These are phyloP conservation scores for Curvularia hawaiiensis DNA, from an alignment of 2,329 filamentous ascomycete genomes.

Conservation along the genomic window DNA sequence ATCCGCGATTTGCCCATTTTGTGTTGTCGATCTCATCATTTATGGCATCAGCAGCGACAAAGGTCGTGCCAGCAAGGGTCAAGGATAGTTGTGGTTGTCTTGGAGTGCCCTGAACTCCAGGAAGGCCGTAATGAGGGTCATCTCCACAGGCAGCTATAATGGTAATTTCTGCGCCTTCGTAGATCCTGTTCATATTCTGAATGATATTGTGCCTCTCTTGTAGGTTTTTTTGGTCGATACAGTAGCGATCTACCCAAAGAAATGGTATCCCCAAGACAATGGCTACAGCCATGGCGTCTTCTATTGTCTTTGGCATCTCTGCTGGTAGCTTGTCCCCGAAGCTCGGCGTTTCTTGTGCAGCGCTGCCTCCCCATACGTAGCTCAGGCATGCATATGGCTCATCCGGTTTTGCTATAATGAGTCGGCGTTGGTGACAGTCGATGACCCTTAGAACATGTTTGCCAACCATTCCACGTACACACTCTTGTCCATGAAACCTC, in stretches of 20 bases:
- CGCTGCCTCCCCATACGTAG: conserved; percentile 3
- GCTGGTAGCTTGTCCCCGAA: neutral
- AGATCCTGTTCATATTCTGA: conserved; percentile 21
- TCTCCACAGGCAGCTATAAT: conserved; percentile 16
- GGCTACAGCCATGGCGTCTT: conserved; percentile 2
- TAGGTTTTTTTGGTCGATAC: conserved; percentile 4
- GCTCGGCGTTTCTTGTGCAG: neutral
- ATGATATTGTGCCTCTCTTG: conserved; percentile 8
- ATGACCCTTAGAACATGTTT: neutral
- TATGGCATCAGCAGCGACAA: neutral
- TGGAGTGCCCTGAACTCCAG: conserved; percentile 2
- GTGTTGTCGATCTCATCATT: neutral
- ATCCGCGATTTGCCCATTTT: conserved; percentile 4
- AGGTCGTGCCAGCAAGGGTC: neutral
- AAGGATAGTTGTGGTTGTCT: neutral
- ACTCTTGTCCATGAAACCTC: neutral
- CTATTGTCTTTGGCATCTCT: neutral
- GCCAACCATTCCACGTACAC: neutral
- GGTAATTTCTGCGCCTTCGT: conserved; percentile 9
- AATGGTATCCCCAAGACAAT: neutral
- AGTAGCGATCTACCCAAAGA: conserved; percentile 13
- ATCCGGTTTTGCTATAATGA: neutral
- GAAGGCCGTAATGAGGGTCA: conserved; percentile 9
- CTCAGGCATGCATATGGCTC: conserved; percentile 1
- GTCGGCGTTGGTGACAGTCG: neutral